Base-by-base conservation (phyloP, 2,329 filamentous ascomycete genomes). In the Calycina marina region DNA sequence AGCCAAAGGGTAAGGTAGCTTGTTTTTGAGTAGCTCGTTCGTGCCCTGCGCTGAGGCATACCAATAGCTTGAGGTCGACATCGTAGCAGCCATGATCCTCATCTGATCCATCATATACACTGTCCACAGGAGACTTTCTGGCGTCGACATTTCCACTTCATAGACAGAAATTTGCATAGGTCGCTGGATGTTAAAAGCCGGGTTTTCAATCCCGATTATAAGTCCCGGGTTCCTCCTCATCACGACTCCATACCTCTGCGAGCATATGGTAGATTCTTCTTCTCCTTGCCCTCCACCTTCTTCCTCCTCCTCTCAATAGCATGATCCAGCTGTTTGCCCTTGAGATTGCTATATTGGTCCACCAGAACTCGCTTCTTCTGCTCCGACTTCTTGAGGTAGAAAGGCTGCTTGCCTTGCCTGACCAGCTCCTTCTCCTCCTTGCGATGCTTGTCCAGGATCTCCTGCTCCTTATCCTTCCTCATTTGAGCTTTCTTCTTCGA, bases 351-450 rank as follows among this genome's bases (percentile, higher is more conserved):
- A 57, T 81, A 94, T 53, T 78, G 73, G 47, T 90, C 77, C 50
- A 81, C 63, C 40, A 94, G 61, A 35, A 85, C 64, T 56, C 77
- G 64, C 64, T 88, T 84, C 75, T 90, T 93, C 63, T 90, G 72
- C 59, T 94, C 88, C 50, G 76, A 74, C 61, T 77, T 77, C 71
- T 98, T 98, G 48, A 96, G 62, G 57, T 83, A 96, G 60, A 85
- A 98, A 0, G 90, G 88, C 53, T 69, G 73, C 72, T 94, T 94
- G 39, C 90, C 90, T 60, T 92, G 72, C 47, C 74, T 74, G 31
- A 96, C 75, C 39, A 81, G 60, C 54, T 86, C 79, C 60, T 83
- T 85, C 64, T 98, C 90, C 54, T 75, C 67, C 58, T 70, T 70
- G 50, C 79, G 72, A 59, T 96, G 86, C 55, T 79, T 74, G 27